These are phyloP conservation scores for Fragilariopsis cylindrus DNA, from an alignment of 108 stramenopile genomes.

Conservation along the genomic window DNA sequence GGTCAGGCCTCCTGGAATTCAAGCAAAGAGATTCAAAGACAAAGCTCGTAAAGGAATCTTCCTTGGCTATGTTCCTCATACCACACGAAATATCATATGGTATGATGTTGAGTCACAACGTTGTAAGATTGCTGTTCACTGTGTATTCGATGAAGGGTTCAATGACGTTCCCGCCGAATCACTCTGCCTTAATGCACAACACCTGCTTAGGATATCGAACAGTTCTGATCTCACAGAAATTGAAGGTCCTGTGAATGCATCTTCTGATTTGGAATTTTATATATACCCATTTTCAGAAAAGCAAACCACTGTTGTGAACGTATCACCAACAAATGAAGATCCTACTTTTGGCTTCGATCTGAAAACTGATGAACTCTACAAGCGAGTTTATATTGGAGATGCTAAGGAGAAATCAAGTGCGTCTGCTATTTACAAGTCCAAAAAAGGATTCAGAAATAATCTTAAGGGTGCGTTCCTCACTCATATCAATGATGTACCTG, in stretches of 20 bases:
- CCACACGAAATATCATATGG: constrained; percentile 20
- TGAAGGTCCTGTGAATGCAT: no score
- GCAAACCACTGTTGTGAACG: background rate
- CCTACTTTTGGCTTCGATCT: constrained; percentile 12
- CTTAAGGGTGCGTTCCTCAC: constrained; percentile 22
- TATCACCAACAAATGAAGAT: background rate
- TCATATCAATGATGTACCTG: constrained; percentile 10
- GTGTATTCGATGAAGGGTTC: constrained; percentile 44
- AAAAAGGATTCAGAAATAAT: background rate
- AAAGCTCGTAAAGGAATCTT: constrained; percentile 34
- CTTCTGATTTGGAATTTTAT: no score
- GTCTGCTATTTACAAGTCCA: background rate
- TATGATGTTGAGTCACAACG: no score
- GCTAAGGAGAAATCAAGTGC: background rate
- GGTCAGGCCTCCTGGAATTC: constrained; percentile 8
- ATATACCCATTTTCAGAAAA: no score
- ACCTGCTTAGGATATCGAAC: background rate
- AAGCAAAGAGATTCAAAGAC: background rate
- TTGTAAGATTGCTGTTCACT: constrained; percentile 35
- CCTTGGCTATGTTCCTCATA: constrained; percentile 23
- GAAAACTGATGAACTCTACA: background rate
- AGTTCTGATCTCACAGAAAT: no score
- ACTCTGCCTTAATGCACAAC: constrained; percentile 24
- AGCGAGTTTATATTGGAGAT: background rate
- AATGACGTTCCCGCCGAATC: constrained; percentile 33